Evolutionary conservation across 495 filamentous ascomycete species (phyloP).

Genomic region (Cetradonia linearis): DNA sequence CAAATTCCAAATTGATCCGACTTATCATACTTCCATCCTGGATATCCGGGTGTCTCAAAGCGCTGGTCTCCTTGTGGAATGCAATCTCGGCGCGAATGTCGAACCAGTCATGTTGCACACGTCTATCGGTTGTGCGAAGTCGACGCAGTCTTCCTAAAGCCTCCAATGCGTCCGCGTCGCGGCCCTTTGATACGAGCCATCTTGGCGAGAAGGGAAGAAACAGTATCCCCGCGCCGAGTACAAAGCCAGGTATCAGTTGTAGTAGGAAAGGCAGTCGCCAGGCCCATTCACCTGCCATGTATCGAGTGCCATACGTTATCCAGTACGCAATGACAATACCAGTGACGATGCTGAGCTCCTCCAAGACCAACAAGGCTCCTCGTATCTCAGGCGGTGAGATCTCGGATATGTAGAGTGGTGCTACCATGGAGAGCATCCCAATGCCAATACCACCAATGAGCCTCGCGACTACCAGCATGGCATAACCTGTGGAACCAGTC

Average conservation of each 20-base stretch:
- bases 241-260: constrained; percentile 40
- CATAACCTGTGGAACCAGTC: constrained; percentile 43
- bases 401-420: constrained; percentile 47
- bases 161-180: constrained; percentile 39
- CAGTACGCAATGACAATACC: constrained; percentile 48
- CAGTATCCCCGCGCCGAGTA: constrained; percentile 38
- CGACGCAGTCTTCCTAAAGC: constrained; percentile 38
- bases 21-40: constrained; percentile 30
- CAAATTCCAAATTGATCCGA: constrained; percentile 34
- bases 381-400: constrained; percentile 47
- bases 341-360: constrained; percentile 46
- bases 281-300: constrained; percentile 41
- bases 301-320: constrained; percentile 47
- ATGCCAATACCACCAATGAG: constrained; percentile 53
- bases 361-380: constrained; percentile 43
- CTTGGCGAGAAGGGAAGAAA: constrained; percentile 45
- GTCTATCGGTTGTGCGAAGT: constrained; percentile 33
- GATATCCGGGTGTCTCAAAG: constrained; percentile 37
- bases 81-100: constrained; percentile 43
- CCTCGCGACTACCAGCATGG: constrained; percentile 50
- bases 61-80: constrained; percentile 39
- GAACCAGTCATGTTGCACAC: constrained; percentile 39
- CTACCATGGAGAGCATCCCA: constrained; percentile 47
- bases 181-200: constrained; percentile 41
- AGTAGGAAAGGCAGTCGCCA: constrained; percentile 43